Evolutionary conservation across 352 stramenopile species (phyloP), one percentile per base, ranked within the genome.

Genomic region (Globisporangium irregulare): DNA sequence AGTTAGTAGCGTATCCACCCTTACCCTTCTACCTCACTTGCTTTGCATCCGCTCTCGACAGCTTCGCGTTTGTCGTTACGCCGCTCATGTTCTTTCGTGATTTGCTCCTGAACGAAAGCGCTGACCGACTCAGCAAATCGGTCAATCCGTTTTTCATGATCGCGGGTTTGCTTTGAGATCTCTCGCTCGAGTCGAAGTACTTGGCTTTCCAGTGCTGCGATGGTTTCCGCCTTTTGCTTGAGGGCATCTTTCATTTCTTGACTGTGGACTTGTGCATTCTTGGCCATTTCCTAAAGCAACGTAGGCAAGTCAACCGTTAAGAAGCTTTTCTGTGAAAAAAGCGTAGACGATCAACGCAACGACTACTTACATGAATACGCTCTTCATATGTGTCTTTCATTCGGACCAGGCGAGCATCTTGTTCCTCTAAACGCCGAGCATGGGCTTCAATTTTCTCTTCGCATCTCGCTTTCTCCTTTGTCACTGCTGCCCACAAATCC

Each of bases 111-210:
- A 9, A 92, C 41, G 51, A 91, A 91, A 27, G 59, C 60, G 6
- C 64, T 65, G 51, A 89, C 75, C 18, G 83, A 82, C 66, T 89
- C 79, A 0, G 79, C 75, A 58, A 90, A 70, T 24, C 79, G 59
- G 54, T 91, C 80, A 36, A 89, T 75, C n/a, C 78, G 75, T 51
- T 76, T 77, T 46, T 93, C 82, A 46, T 86, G 75, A 32, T 80
- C 80, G 59, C 84, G 75, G 10, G 64, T 81, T 58, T 84, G 77
- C 50, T 75, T 58, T 14, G 73, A 80, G 14, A 85, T 24, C 29
- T 75, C 54, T 0, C 78, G 71, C 66, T 90, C 81, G 7, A 82
- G 73, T n/a, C 50, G 79, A 38, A 82, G 24, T n/a, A 82, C 50
- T 36, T 86, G 70, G 2, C 32, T 75, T 50, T 90, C 80, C 1